Conservation (phyloP, 2,329 filamentous ascomycete genomes). For the Acrodontium crateriforme region DNA sequence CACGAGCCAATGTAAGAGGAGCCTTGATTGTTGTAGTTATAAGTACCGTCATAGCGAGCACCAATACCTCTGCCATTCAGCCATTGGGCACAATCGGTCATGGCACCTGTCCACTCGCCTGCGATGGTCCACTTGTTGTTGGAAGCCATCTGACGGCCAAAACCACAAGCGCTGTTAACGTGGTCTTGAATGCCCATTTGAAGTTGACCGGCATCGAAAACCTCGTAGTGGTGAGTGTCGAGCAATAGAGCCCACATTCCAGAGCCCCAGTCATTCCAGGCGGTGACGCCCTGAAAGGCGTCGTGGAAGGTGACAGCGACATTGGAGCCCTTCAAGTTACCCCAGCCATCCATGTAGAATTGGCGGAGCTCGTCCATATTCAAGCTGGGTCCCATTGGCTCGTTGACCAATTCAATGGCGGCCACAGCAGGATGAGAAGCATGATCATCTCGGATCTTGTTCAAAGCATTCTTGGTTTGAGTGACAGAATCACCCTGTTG, state of each 20-base stretch:
- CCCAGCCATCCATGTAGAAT: constrained; percentile 37
- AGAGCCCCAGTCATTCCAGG: constrained; percentile 30
- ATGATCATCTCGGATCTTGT: constrained; percentile 33
- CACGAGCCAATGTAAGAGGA: constrained; percentile 29
- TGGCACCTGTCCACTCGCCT: constrained; percentile 34
- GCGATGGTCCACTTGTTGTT: constrained; percentile 34
- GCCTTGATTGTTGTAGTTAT: constrained; percentile 18
- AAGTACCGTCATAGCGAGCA: constrained; percentile 33
- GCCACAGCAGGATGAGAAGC: constrained; percentile 32
- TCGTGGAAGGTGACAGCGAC: constrained; percentile 34
- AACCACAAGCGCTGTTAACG: constrained; percentile 29
- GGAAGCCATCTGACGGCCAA: constrained; percentile 31
- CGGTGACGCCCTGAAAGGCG: constrained; percentile 31
- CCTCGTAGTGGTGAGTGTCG: constrained; percentile 36
- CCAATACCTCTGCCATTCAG: constrained; percentile 34
- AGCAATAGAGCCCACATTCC: constrained; percentile 32
- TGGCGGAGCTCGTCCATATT: constrained; percentile 30
- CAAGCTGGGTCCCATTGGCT: constrained; percentile 30
- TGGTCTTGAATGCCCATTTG: constrained; percentile 25
- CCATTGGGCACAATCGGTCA: constrained; percentile 36
- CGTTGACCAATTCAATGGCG: constrained; percentile 34
- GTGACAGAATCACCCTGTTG: constrained; percentile 29
- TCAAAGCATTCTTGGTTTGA: constrained; percentile 29
- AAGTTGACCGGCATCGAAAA: constrained; percentile 28
- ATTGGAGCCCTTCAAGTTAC: constrained; percentile 27